Evolutionary conservation across 2,329 filamentous ascomycete genomes (phyloP).

Genomic region (Myriosclerotinia scirpicola): DNA sequence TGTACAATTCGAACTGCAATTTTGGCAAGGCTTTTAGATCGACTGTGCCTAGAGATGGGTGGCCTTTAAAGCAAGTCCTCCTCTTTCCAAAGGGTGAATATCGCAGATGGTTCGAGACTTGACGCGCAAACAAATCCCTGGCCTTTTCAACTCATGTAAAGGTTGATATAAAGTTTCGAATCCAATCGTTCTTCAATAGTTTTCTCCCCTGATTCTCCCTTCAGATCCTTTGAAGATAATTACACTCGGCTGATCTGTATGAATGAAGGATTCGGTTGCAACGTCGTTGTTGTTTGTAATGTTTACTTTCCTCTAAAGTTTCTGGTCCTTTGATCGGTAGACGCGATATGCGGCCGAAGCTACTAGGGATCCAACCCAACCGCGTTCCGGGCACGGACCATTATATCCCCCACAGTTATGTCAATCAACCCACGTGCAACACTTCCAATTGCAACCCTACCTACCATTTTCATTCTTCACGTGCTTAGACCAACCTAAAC

Average conservation of each 20-base stretch:
- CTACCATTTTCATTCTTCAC: not conserved
- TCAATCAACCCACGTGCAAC: not conserved
- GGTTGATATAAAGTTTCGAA: not conserved
- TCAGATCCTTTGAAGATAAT: not conserved
- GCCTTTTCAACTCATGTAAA: not conserved
- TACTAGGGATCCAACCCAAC: not conserved
- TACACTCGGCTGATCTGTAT: not conserved
- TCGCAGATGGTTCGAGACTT: conserved; percentile 11
- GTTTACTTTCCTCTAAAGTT: conserved; percentile 13
- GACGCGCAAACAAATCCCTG: conserved; percentile 5
- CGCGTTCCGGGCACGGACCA: conserved; percentile 1
- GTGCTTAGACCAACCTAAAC: not conserved
- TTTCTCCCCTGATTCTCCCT: not conserved
- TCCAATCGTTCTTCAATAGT: not conserved
- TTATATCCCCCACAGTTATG: conserved; percentile 1
- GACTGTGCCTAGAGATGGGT: not conserved
- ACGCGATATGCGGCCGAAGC: conserved; percentile 13
- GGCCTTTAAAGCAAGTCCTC: not conserved
- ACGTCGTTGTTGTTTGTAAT: not conserved
- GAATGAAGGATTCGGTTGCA: not conserved
- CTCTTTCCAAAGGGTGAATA: not conserved
- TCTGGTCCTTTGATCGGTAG: conserved; percentile 13
- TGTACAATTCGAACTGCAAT: not conserved
- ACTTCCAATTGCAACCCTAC: too few species aligned
- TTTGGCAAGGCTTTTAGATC: not conserved